Percentiles rank a stretch among this genome's conserved stretches.
phyloP scores from a whole-genome alignment of 108 stramenopile genomes.

The Skeletonema marinoi region DNA sequence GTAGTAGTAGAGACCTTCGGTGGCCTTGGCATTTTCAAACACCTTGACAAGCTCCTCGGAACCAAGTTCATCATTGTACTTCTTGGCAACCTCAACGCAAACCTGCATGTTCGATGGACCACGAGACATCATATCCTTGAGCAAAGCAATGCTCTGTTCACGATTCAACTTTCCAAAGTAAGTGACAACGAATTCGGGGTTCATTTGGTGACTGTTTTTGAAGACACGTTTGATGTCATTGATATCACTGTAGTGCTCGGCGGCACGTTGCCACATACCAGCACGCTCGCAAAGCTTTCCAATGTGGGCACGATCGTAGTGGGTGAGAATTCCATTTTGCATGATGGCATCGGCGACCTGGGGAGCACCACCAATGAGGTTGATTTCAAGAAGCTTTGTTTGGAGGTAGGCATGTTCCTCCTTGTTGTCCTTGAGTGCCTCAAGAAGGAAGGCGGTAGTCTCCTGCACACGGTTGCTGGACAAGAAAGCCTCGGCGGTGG shows the following conservation, averaged over 20 bases:
- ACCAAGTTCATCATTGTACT: constrained; percentile 98
- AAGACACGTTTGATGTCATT: constrained; percentile 98
- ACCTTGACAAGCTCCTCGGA: constrained; percentile 92
- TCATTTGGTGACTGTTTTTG: constrained; percentile 96
- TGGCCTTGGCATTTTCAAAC: constrained; percentile 96
- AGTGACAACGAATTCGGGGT: constrained; percentile 93
- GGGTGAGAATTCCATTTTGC: constrained; percentile 96
- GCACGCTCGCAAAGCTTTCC: constrained; percentile 98
- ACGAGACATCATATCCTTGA: constrained; percentile 96
- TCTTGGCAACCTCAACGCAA: constrained; percentile 97
- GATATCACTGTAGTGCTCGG: constrained; percentile 99
- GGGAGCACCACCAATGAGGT: constrained; percentile 98
- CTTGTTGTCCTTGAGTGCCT: constrained; percentile 98
- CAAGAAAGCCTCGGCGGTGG: constrained; percentile 98
- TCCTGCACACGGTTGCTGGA: constrained; percentile 96
- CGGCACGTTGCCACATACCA: constrained; percentile 99
- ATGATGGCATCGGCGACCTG: constrained; percentile 99
- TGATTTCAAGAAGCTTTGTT: constrained; percentile 99
- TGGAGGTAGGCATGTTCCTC: constrained; percentile 99
- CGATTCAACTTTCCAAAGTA: constrained; percentile 97
- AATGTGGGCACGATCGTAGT: constrained; percentile 97
- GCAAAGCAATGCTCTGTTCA: constrained; percentile 91
- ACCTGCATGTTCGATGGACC: constrained; percentile 94
- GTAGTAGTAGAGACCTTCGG: constrained; percentile 97
- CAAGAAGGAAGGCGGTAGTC: constrained; percentile 97